Evolutionary conservation across 495 filamentous ascomycete species (phyloP), one percentile per base, ranked within the genome.

Genomic region (Penicilliopsis zonata): DNA sequence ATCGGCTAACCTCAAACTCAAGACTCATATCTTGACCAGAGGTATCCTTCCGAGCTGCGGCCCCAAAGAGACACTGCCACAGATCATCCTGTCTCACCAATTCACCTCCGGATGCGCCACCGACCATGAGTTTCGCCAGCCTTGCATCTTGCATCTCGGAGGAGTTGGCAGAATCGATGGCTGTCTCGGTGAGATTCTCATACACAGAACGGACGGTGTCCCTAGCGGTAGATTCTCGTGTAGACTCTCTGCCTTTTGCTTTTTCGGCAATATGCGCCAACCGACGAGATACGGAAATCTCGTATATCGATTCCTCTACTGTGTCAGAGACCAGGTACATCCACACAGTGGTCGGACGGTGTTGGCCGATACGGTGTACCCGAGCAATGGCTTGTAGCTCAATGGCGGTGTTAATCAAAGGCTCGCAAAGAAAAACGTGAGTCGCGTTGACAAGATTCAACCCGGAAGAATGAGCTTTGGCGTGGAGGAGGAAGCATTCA

Each of bases 351-450:
- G 88, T 98, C 38, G 78, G 66, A 16, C 80, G 74, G 36, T 76
- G 70, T 53, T 98, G 88, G 0, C 88, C 88, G 34, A 98, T 98
- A 22, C 88, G 72, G 50, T 98, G 85, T 0, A 98, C 86, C 29
- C 88, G 78, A 4, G 86, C 85, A 42, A 95, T 92, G 2, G 86
- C 88, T 47, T 98, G 88, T 4, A 94, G 68, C 44, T 95, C 88
- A 6, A 98, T 74, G 2, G 88, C 85, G 4, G 87, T 82, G 49
- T 95, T 94, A 41, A 95, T 73, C 3, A 95, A 58, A 1, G 88
- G 88, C 52, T 98, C 88, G 52, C 86, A 94, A 5, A 98, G 62
- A 43, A 98, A 88, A 1, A 98, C 86, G 49, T 98, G 83, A 8
- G 77, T 94, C 3, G 88, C 90, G 49, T 88, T 87, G 40, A 94